Base-by-base conservation (phyloP, 129 eudicot genomes). In the Flaveria linearis region DNA sequence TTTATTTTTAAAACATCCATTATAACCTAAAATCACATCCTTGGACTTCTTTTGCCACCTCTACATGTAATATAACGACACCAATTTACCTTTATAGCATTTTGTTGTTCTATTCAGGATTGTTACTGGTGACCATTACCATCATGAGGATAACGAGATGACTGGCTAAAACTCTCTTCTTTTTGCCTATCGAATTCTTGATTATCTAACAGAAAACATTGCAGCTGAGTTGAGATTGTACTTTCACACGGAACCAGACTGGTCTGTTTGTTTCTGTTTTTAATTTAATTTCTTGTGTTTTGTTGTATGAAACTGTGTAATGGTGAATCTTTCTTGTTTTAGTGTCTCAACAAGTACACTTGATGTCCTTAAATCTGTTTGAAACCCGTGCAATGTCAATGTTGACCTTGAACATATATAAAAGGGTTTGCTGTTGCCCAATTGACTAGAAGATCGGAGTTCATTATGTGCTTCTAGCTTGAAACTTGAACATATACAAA, bases 221-320 rank as follows among this genome's bases (percentile, higher is more conserved):
- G 74, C 41, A 55, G 43, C 36, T 66, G 55, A 65, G 39, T 66
- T 53, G 79, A 46, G 72, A 64, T 30, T 75, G 50, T 23, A 62
- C 62, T 56, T 56, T 56, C 72, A 62, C 36, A 56, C 39, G 9
- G 68, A 70, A 73, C 55, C 20, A 1, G 42, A 57, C 61, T 62
- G 72, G 61, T 41, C n/a, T 65, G 46, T 76, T 50, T 76, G 80
- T 49, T 22, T 42, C 33, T 55, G 57, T 53, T 68, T 77, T 65
- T 64, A 47, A 56, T 77, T 42, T 42, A 2, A 26, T 43, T 25
- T 68, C 13, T 0, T 9, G 14, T 76, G 22, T 67, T 41, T 12
- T 63, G 69, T n/a, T 68, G 26, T 52, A 22, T 22, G 46, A 26
- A 45, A 16, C 14, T 15, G 9, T 73, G 69, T 41, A 23, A 25